These are phyloP conservation scores for Lomentospora prolificans DNA, from an alignment of 2,329 filamentous ascomycete species.

Conservation along the genomic window DNA sequence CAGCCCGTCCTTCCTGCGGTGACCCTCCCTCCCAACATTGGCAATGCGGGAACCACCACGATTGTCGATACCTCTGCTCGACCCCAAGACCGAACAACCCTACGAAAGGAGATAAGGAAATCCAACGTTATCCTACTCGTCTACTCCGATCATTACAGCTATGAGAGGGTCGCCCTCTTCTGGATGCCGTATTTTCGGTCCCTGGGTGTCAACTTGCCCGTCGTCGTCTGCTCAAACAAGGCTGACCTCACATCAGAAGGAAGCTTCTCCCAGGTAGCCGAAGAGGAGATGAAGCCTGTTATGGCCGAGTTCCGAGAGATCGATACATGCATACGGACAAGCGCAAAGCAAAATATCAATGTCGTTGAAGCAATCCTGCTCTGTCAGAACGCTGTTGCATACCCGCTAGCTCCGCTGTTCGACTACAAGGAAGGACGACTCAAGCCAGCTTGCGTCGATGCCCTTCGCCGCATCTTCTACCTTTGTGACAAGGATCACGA, in stretches of 20 bases:
- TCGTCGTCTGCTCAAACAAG: conserved; percentile 95
- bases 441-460: conserved; percentile 81
- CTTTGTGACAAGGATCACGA: conserved; percentile 95
- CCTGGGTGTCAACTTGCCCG: conserved; percentile 94
- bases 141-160: conserved; percentile 98
- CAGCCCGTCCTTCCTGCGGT: conserved; percentile 90
- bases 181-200: conserved; percentile 99
- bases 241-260: conserved; percentile 73
- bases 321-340: conserved; percentile 92
- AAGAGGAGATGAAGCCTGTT: conserved; percentile 95
- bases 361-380: conserved; percentile 96
- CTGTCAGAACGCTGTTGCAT: conserved; percentile 95
- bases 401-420: conserved; percentile 91
- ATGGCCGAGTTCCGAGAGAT: conserved; percentile 99
- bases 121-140: conserved; percentile 95
- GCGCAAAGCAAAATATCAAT: conserved; percentile 83
- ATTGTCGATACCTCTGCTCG: conserved; percentile 96
- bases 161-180: conserved; percentile 91
- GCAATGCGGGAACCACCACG: conserved; percentile 82
- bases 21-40: conserved; percentile 85
- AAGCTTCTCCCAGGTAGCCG: conserved; percentile 72
- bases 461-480: conserved; percentile 85
- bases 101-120: conserved; percentile 91
- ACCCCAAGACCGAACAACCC: conserved; percentile 80
- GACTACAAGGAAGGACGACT: conserved; percentile 86